A percentile compares a stretch with the other conserved stretches of the same genome.
Conservation (phyloP, 2,329 filamentous ascomycete species). For the Colletotrichum incanum region DNA sequence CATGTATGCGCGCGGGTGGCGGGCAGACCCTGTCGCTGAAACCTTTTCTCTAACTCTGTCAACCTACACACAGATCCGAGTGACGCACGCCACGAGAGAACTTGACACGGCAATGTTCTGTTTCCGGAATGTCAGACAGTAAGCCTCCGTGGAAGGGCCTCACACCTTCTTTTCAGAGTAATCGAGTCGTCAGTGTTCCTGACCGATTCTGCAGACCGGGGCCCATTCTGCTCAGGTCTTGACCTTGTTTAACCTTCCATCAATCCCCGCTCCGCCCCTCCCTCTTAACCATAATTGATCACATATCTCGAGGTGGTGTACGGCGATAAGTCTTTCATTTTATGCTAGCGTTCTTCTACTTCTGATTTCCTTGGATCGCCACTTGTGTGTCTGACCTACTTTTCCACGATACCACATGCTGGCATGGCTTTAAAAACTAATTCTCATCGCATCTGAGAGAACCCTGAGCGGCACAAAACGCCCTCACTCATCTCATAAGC, state of each 20-base stretch:
- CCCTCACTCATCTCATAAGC: slow-evolving; percentile 2
- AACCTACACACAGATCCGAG: slow-evolving; percentile 43
- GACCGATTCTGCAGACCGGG: slow-evolving; percentile 29
- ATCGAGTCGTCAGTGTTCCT: slow-evolving; percentile 28
- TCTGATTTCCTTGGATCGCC: neutral
- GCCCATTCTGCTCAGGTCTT: slow-evolving; percentile 9
- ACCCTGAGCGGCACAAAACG: slow-evolving; percentile 7
- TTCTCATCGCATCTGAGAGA: slow-evolving; percentile 10
- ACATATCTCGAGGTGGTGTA: slow-evolving; percentile 25
- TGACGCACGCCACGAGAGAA: slow-evolving; percentile 31
- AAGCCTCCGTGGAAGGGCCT: slow-evolving; percentile 10
- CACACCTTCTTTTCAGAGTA: slow-evolving; percentile 10
- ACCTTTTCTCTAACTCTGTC: slow-evolving; percentile 42
- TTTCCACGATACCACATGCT: slow-evolving; percentile 21
- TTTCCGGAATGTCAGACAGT: slow-evolving; percentile 25
- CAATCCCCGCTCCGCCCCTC: slow-evolving; percentile 25
- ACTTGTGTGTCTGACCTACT: neutral
- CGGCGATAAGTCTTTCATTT: neutral
- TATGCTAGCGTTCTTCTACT: neutral
- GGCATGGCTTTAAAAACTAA: slow-evolving; percentile 37
- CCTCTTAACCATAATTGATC: neutral
- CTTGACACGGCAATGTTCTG: slow-evolving; percentile 29
- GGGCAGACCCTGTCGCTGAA: slow-evolving; percentile 41
- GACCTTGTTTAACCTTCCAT: slow-evolving; percentile 30
- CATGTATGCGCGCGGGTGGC: slow-evolving; percentile 28